Conservation (phyloP, 306 rosid genomes). For the Abrus pulchellus region DNA sequence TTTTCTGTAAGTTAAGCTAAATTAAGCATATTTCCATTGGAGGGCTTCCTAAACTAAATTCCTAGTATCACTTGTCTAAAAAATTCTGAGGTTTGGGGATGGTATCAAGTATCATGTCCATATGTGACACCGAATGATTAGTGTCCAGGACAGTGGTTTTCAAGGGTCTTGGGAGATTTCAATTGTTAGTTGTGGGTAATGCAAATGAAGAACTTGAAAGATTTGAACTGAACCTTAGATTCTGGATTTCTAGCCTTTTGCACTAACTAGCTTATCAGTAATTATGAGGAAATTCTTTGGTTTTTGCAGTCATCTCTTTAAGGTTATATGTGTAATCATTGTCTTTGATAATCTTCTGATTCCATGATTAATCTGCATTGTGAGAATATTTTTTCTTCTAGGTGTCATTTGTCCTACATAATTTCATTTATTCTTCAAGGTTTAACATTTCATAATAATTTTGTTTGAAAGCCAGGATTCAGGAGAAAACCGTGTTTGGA, state of each 20-base stretch:
- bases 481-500: conserved; percentile 3
- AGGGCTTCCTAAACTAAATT: neutral
- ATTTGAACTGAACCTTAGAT: conserved; percentile 1
- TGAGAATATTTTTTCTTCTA: neutral
- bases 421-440: neutral
- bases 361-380: neutral
- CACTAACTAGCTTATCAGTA: neutral
- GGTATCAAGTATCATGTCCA: neutral
- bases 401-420: neutral
- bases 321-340: neutral
- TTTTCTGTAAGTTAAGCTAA: neutral
- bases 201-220: neutral
- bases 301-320: neutral
- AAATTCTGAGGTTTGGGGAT: neutral
- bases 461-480: neutral
- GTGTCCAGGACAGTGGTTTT: neutral
- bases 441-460: neutral
- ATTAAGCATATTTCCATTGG: neutral
- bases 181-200: neutral
- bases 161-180: neutral
- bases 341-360: neutral
- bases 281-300: neutral
- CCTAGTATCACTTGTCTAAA: neutral
- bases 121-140: neutral
- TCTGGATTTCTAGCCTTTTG: neutral